Conservation (phyloP, 2,329 filamentous ascomycete species). For the Aphanoascus verrucosus region DNA sequence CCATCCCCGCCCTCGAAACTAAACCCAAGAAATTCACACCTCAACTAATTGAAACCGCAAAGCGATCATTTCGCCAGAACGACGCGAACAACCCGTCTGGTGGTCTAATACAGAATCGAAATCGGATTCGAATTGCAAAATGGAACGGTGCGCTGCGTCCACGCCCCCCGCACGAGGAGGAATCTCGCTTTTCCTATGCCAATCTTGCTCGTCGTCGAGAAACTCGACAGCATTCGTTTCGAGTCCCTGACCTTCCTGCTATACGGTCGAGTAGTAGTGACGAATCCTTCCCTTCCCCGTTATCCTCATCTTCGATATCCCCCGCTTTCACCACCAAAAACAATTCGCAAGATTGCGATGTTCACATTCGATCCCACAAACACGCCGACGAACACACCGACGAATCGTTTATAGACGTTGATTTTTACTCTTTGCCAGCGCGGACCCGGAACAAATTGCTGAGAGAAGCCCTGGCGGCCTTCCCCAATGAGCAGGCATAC, state of each 20-base stretch:
- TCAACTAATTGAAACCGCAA: conserved; percentile 70
- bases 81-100: conserved; percentile 53
- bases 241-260: conserved; percentile 49
- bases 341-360: conserved; percentile 9
- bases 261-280: conserved; percentile 53
- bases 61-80: conserved; percentile 56
- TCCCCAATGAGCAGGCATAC: conserved; percentile 40
- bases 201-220: conserved; percentile 32
- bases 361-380: conserved; percentile 29
- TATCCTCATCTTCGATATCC: conserved; percentile 20
- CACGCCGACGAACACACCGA: conserved; percentile 68
- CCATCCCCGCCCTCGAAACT: background rate
- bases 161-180: conserved; percentile 27
- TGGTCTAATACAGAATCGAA: conserved; percentile 39
- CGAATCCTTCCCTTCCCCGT: conserved; percentile 26
- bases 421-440: conserved; percentile 53
- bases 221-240: conserved; percentile 45
- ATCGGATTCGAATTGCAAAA: conserved; percentile 5
- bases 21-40: conserved; percentile 53
- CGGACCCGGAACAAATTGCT: conserved; percentile 71
- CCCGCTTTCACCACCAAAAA: conserved; percentile 19
- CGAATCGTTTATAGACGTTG: conserved; percentile 52
- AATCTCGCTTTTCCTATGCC: conserved; percentile 38
- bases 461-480: conserved; percentile 50
- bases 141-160: conserved; percentile 1